These are phyloP conservation scores for Aspergillus japonicus DNA, from an alignment of 2,329 filamentous ascomycete genomes.

Conservation along the genomic window DNA sequence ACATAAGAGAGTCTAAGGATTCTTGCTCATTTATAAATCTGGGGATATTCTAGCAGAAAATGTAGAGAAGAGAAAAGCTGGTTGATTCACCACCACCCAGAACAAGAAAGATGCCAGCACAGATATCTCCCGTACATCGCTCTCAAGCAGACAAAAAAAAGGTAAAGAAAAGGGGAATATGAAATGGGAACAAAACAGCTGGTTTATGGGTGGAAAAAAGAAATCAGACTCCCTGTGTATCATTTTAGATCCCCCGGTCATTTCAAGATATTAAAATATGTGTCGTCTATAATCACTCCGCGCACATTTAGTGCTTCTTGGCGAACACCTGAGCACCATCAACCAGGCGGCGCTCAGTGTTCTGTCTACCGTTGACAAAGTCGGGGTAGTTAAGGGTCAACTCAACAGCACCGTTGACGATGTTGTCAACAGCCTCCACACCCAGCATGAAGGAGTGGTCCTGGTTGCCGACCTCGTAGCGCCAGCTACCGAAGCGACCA, in stretches of 20 bases:
- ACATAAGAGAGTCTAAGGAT: background rate
- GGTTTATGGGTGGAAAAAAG: slow-evolving; percentile 6
- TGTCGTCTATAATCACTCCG: slow-evolving; percentile 18
- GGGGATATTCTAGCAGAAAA: slow-evolving; percentile 4
- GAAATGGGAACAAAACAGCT: slow-evolving; percentile 6
- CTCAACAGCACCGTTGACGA: slow-evolving; percentile 85
- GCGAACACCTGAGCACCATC: slow-evolving; percentile 61
- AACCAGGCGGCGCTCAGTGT: slow-evolving; percentile 61
- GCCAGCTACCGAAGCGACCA: slow-evolving; percentile 96
- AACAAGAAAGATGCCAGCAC: slow-evolving; percentile 30
- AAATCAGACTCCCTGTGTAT: slow-evolving; percentile 20
- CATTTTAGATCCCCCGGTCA: slow-evolving; percentile 18
- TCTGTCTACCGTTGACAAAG: slow-evolving; percentile 77
- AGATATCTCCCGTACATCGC: slow-evolving; percentile 32
- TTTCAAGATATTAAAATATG: slow-evolving; percentile 22
- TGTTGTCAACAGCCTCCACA: slow-evolving; percentile 88
- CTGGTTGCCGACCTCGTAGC: slow-evolving; percentile 96
- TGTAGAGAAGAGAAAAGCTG: background rate
- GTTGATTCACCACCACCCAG: background rate
- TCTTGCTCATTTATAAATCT: background rate
- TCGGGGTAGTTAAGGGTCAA: slow-evolving; percentile 95
- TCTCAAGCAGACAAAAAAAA: slow-evolving; percentile 17
- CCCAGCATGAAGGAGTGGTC: slow-evolving; percentile 98
- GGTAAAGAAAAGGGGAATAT: slow-evolving; percentile 15
- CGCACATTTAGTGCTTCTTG: slow-evolving; percentile 42